phyloP scores from a whole-genome alignment of 208 protist species.

The Tetramitus jugosus region DNA sequence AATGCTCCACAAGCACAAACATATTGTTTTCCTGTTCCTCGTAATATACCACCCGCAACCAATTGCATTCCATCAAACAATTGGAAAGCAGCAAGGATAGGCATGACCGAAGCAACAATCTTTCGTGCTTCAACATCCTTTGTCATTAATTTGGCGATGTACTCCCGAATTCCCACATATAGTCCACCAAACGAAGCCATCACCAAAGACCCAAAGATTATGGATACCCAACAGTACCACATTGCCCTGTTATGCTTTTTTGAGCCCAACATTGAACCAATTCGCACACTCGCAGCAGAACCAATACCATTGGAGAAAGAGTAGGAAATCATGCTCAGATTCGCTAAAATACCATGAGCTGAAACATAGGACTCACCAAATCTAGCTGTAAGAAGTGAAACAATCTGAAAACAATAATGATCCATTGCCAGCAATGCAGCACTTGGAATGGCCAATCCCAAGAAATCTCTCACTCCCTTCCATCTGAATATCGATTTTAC shows the following conservation, averaged over 20 bases:
- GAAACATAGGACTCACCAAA: not conserved
- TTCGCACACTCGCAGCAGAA: not conserved
- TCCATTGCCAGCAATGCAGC: not conserved
- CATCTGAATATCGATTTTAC: not conserved
- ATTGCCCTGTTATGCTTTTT: not conserved
- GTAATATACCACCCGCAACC: not conserved
- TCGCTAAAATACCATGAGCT: not conserved
- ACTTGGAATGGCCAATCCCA: conserved; percentile 5
- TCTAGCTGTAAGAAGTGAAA: not conserved
- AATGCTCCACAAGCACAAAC: not conserved
- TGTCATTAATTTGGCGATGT: not conserved
- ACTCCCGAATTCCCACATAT: not conserved
- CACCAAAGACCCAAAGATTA: not conserved
- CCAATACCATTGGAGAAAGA: not conserved
- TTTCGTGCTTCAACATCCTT: not conserved
- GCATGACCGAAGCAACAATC: not conserved
- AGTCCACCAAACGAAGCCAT: not conserved
- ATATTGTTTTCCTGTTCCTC: not conserved
- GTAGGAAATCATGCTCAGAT: not conserved
- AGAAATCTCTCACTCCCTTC: not conserved
- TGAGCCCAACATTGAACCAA: not conserved
- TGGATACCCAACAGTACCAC: not conserved
- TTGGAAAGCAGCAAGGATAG: not conserved
- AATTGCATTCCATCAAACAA: conserved; percentile 12
- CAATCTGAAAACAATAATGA: not conserved